A percentile compares a stretch with the other conserved stretches of the same genome.
Conservation (phyloP, 805 yeast genomes). For the Diddensiella transvaalensis region DNA sequence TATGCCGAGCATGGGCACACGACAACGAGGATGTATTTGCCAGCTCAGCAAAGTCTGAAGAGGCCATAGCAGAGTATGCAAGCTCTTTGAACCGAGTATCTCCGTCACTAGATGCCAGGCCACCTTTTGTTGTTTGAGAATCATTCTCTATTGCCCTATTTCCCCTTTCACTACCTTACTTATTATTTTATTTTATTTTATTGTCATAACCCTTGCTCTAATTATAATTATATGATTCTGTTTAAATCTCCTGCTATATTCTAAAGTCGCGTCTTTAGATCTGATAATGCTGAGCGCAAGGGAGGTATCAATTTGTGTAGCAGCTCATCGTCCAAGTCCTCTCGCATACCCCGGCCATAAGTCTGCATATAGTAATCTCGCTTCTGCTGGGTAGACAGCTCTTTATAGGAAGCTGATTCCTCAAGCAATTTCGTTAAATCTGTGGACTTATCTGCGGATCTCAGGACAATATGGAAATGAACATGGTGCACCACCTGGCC, state of each 20-base stretch:
- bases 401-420: neutral
- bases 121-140: neutral
- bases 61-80: too few species aligned
- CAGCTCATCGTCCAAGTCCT: constrained; percentile 31
- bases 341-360: constrained; percentile 33
- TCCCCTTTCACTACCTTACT: constrained; percentile 4
- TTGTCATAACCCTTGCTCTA: constrained; percentile 1
- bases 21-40: too few species aligned
- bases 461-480: constrained; percentile 87
- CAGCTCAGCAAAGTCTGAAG: too few species aligned
- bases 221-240: neutral
- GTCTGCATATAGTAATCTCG: constrained; percentile 27
- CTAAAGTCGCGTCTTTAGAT: neutral
- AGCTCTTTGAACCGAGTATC: too few species aligned
- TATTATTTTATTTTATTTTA: neutral
- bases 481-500: constrained; percentile 92
- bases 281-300: constrained; percentile 2
- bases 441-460: constrained; percentile 33
- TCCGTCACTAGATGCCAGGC: neutral
- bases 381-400: constrained; percentile 3
- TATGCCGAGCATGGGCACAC: constrained; percentile 36
- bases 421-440: neutral
- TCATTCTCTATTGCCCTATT: neutral
- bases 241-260: neutral
- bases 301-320: constrained; percentile 13